These are phyloP conservation scores for Trichocladium uniseriatum DNA, from an alignment of 495 filamentous ascomycete genomes.

Conservation along the genomic window DNA sequence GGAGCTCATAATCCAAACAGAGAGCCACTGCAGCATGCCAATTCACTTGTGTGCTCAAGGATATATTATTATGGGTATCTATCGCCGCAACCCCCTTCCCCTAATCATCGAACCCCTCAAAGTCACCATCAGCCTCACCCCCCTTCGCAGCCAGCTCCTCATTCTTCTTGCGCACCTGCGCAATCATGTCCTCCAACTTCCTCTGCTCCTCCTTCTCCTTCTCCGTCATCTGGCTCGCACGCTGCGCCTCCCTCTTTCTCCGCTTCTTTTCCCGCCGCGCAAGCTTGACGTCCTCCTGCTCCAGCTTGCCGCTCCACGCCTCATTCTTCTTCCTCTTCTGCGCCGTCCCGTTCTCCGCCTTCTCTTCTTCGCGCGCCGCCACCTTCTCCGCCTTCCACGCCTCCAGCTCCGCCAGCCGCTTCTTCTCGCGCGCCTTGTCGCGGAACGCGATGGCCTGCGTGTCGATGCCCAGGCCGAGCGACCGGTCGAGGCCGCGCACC, in stretches of 20 bases:
- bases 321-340: constrained; percentile 46
- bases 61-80: constrained; percentile 7
- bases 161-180: constrained; percentile 53
- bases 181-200: constrained; percentile 64
- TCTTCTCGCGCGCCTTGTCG: constrained; percentile 68
- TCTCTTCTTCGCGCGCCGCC: constrained; percentile 35
- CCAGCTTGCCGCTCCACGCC: constrained; percentile 80
- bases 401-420: constrained; percentile 45
- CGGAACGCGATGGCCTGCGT: constrained; percentile 56
- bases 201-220: constrained; percentile 60
- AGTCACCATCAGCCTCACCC: constrained; percentile 27
- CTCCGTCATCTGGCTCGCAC: constrained; percentile 58
- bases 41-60: constrained; percentile 10
- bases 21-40: no score
- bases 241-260: constrained; percentile 59
- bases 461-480: constrained; percentile 84
- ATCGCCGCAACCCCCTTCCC: not conserved
- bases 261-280: constrained; percentile 66
- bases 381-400: constrained; percentile 26
- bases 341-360: constrained; percentile 15
- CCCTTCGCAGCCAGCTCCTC: constrained; percentile 21
- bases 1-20: no score
- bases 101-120: constrained; percentile 36
- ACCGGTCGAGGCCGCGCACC: constrained; percentile 56
- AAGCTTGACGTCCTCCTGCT: constrained; percentile 55